Conservation (phyloP, 306 rosid species). For the Trifolium fragiferum region DNA sequence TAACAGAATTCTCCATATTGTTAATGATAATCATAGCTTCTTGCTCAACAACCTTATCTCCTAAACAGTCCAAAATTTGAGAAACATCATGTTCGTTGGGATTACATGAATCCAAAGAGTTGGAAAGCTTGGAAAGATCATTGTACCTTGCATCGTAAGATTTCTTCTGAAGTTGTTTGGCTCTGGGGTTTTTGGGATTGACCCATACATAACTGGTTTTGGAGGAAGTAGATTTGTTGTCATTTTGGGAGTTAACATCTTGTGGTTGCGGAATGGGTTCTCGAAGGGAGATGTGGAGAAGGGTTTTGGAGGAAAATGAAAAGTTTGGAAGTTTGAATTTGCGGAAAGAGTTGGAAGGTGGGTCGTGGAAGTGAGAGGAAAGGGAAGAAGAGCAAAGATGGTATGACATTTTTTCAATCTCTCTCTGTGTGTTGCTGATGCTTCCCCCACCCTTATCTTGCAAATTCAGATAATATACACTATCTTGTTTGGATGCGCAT, state of each 20-base stretch:
- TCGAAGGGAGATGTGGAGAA: conserved; percentile 69
- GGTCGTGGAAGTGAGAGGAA: conserved; percentile 64
- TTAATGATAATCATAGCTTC: conserved; percentile 79
- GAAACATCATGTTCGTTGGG: conserved; percentile 58
- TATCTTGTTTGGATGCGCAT: neutral
- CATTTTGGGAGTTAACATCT: conserved; percentile 27
- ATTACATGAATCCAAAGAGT: conserved; percentile 60
- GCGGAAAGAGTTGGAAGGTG: conserved; percentile 33
- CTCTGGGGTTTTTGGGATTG: conserved; percentile 88
- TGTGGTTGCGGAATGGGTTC: conserved; percentile 46
- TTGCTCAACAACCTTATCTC: conserved; percentile 61
- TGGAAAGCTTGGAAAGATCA: conserved; percentile 58
- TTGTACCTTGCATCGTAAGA: conserved; percentile 79
- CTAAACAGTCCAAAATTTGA: conserved; percentile 53
- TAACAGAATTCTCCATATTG: conserved; percentile 60
- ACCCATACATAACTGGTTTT: conserved; percentile 71
- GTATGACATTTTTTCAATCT: conserved; percentile 62
- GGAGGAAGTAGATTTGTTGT: conserved; percentile 51
- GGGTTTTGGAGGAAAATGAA: conserved; percentile 41
- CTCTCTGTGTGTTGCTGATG: neutral
- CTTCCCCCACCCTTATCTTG: conserved; percentile 27
- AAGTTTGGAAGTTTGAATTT: conserved; percentile 41
- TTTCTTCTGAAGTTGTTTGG: conserved; percentile 62
- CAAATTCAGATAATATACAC: neutral
- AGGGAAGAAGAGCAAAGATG: conserved; percentile 71